Percentiles rank a stretch among this genome's conserved stretches.
Conservation (phyloP, 2,329 filamentous ascomycete species). For the Phaeosphaeria sp. region DNA sequence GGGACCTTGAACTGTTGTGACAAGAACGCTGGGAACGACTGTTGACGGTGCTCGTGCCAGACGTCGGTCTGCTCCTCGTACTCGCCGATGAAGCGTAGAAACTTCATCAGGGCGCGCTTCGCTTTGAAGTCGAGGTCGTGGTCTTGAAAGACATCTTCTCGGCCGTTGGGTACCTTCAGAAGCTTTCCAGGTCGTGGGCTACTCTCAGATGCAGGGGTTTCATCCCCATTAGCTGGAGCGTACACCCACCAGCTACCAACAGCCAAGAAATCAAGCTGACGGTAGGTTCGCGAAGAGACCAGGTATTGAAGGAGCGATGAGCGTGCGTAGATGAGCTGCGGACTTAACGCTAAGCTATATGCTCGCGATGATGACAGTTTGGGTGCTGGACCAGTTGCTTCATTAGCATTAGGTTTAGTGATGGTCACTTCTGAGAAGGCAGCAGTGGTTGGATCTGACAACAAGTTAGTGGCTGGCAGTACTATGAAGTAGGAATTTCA, state of each 20-base stretch:
- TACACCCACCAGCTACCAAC: constrained; percentile 93
- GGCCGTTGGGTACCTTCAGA: constrained; percentile 80
- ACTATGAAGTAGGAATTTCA: neutral
- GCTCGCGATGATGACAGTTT: constrained; percentile 70
- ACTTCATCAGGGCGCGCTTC: constrained; percentile 91
- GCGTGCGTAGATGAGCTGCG: constrained; percentile 84
- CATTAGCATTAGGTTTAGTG: constrained; percentile 29
- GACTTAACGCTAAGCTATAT: constrained; percentile 84
- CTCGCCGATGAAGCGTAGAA: constrained; percentile 84
- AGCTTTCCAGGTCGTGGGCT: constrained; percentile 49
- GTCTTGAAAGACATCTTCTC: constrained; percentile 90
- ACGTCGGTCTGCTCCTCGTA: constrained; percentile 66
- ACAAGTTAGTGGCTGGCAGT: constrained; percentile 9
- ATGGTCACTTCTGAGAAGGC: constrained; percentile 44
- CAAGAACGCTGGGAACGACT: constrained; percentile 66
- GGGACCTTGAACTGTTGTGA: constrained; percentile 63
- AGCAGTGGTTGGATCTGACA: constrained; percentile 21
- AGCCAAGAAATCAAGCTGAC: constrained; percentile 90
- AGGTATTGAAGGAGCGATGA: constrained; percentile 79
- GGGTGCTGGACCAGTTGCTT: constrained; percentile 25
- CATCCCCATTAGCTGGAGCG: constrained; percentile 37
- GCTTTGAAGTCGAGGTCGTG: constrained; percentile 76
- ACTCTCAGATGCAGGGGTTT: constrained; percentile 5
- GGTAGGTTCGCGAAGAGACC: constrained; percentile 87
- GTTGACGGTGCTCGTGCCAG: constrained; percentile 66